Base-by-base conservation (phyloP, 257 asterid genomes). In the Solanum habrochaites region DNA sequence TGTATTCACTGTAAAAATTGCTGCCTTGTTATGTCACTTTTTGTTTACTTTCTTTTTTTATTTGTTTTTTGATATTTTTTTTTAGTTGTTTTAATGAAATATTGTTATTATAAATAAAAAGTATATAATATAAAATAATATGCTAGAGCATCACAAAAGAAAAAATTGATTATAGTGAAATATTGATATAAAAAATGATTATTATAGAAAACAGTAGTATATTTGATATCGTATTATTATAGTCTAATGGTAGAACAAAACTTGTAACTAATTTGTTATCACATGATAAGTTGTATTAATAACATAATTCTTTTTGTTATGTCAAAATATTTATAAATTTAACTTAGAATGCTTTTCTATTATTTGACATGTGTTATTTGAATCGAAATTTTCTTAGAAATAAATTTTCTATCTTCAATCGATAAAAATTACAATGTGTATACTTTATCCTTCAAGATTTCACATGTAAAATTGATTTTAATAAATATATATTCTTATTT, bases 1-100 rank as follows among this genome's bases (percentile, higher is more conserved):
- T 80, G 72, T 14, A 66, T 40, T 64, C 81, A 70, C 60, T 83
- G 90, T 23, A 42, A 75, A 6, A 6, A 3, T 12, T 25, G 16
- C 64, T 78, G 89, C 73, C 71, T 87, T 67, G 86, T 89, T 82
- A 23, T 80, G 40, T 87, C 86, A 49, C 85, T 84, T 75, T 15
- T 74, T 70, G 7, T 82, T 85, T 62, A 62, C 83, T 67, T 80
- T 60, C 14, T 23, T n/a, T 10, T 64, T n/a, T 5, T 20, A 2
- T 0, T 21, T 21, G 27, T 21, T 4, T 21, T 23, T 5, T 9
- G 12, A 21, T 58, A 60, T n/a, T 4, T n/a, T 11, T 11, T 32
- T 60, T 60, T 60, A 60, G 6, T 23, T 60, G 27, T 10, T n/a
- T n/a, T n/a, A 64, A 2, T 10, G 7, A 62, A 60, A 62, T 10